Evolutionary conservation across 1,139 yeast species (phyloP).

Genomic region (Hemisphaericaspora xylanilytica): DNA sequence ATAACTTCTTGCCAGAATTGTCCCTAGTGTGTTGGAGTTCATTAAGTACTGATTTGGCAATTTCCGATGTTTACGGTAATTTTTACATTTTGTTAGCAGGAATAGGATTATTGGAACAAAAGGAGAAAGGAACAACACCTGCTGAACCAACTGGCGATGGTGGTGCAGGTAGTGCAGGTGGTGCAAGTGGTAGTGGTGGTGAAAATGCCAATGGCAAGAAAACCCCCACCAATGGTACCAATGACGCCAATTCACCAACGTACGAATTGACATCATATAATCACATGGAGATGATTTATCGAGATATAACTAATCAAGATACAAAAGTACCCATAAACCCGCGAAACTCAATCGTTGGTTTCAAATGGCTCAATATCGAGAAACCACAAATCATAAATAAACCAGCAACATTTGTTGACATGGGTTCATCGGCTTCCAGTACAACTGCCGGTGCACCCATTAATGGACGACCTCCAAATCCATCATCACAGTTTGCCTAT

Average conservation of each 20-base stretch:
- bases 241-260: slow-evolving; percentile 25
- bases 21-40: slow-evolving; percentile 47
- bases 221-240: not conserved
- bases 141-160: slow-evolving; percentile 1
- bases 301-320: slow-evolving; percentile 29
- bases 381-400: slow-evolving; percentile 56
- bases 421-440: slow-evolving; percentile 15
- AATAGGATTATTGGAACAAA: slow-evolving; percentile 32
- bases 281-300: slow-evolving; percentile 46
- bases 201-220: not conserved
- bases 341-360: slow-evolving; percentile 40
- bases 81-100: slow-evolving; percentile 49
- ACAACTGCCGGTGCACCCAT: not conserved
- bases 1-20: slow-evolving; percentile 26
- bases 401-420: slow-evolving; percentile 43
- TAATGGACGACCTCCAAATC: slow-evolving; percentile 2
- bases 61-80: slow-evolving; percentile 49
- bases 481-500: slow-evolving; percentile 26
- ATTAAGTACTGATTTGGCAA: slow-evolving; percentile 53
- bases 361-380: slow-evolving; percentile 70
- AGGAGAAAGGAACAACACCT: slow-evolving; percentile 3
- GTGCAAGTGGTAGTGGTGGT: not conserved
- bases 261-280: slow-evolving; percentile 48
- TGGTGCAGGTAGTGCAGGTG: not conserved
- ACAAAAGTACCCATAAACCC: slow-evolving; percentile 15